phyloP scores from a whole-genome alignment of 1,284 basidiomycete species.

The Stereum hirsutum region DNA sequence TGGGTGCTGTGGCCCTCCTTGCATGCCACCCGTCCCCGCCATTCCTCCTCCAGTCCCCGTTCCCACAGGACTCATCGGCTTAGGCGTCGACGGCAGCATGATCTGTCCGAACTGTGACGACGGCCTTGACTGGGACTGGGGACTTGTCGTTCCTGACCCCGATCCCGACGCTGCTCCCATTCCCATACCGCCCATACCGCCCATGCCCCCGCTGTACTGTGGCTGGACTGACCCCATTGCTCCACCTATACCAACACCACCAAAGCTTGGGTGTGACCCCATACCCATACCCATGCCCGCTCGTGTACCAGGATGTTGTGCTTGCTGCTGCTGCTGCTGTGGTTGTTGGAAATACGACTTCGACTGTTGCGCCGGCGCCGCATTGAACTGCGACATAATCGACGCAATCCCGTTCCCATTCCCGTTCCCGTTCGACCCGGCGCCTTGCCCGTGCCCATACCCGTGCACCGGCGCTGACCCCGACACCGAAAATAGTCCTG shows the following conservation, averaged over 20 bases:
- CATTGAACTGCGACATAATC: slow-evolving; percentile 1
- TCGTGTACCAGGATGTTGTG: too few relatives aligned
- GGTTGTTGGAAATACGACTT: background rate
- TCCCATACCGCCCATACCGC: background rate
- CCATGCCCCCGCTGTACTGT: too few relatives aligned
- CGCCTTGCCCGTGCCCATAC: background rate
- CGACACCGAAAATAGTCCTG: slow-evolving; percentile 38
- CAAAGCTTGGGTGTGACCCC: too few relatives aligned
- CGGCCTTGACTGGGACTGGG: slow-evolving; percentile 6
- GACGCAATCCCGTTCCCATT: slow-evolving; percentile 3
- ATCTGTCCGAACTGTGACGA: slow-evolving; percentile 33
- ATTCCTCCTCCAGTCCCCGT: slow-evolving; percentile 1
- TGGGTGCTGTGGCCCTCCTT: slow-evolving; percentile 12
- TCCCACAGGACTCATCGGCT: slow-evolving; percentile 11
- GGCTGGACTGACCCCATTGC: too few relatives aligned
- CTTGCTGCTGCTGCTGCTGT: background rate
- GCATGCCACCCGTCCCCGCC: background rate
- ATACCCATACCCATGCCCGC: too few relatives aligned
- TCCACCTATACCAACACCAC: too few relatives aligned
- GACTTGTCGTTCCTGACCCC: background rate
- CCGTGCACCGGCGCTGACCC: slow-evolving; percentile 10
- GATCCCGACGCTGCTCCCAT: background rate
- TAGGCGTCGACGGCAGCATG: slow-evolving; percentile 41
- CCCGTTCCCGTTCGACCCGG: too few relatives aligned
- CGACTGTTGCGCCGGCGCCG: background rate